These are phyloP conservation scores for Calvatia gigantea DNA, from an alignment of 768 basidiomycete genomes.

Conservation along the genomic window DNA sequence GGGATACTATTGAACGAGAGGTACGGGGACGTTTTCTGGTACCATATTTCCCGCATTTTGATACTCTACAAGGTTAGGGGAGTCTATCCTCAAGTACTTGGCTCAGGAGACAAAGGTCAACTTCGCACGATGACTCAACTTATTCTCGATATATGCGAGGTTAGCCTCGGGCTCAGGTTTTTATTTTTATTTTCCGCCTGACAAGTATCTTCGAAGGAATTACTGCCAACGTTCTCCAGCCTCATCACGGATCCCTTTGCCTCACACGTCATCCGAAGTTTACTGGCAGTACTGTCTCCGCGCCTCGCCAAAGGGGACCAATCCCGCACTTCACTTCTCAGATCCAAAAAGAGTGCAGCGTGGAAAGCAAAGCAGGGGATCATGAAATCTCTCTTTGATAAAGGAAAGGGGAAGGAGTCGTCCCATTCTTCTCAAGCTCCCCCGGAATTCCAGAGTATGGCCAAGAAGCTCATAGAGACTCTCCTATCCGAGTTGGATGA, in stretches of 20 bases:
- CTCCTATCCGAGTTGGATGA: constrained; percentile 51
- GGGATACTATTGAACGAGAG: constrained; percentile 66
- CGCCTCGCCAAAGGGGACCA: constrained; percentile 35
- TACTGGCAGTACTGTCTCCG: constrained; percentile 77
- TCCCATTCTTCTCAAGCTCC: constrained; percentile 31
- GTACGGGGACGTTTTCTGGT: constrained; percentile 27
- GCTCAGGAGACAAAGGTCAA: constrained; percentile 56
- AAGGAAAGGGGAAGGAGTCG: constrained; percentile 36
- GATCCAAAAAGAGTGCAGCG: constrained; percentile 83
- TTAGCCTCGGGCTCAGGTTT: constrained; percentile 25
- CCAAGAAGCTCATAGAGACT: constrained; percentile 43
- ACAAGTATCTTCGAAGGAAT: constrained; percentile 48
- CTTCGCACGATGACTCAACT: constrained; percentile 63
- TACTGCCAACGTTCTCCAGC: constrained; percentile 56
- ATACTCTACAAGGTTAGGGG: constrained; percentile 42
- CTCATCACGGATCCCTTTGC: constrained; percentile 85
- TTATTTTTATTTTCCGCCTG: background rate
- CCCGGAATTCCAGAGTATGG: constrained; percentile 42
- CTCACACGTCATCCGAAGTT: constrained; percentile 82
- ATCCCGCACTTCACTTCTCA: constrained; percentile 37
- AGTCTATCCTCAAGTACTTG: constrained; percentile 45
- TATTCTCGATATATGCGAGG: constrained; percentile 62
- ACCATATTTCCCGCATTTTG: background rate
- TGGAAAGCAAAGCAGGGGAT: constrained; percentile 81
- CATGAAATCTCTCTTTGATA: constrained; percentile 74